Base-by-base conservation (phyloP, 2,329 filamentous ascomycete genomes). In the Tolypocladium endophyticum region DNA sequence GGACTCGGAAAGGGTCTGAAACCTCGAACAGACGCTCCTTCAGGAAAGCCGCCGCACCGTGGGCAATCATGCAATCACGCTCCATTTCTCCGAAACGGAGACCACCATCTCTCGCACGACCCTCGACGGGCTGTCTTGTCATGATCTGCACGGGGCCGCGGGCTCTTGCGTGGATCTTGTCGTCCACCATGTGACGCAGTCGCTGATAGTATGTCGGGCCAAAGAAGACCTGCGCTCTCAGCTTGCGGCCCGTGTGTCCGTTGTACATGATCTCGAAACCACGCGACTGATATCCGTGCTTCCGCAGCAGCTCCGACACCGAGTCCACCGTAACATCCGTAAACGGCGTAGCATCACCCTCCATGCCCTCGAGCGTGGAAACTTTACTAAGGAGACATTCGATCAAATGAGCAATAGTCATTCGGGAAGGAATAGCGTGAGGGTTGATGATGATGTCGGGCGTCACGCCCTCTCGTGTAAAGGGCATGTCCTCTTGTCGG, bases 11-110 rank as follows among this genome's bases (percentile, higher is more conserved):
- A 43, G 94, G 93, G 78, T 99, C 94, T 58, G 91, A 96, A 57
- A 99, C 94, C 73, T 97, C 93, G 70, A 99, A 97, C 61, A 99
- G 78, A 69, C 94, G 86, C 80, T 99, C 94, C 79, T 99, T 99
- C 71, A 99, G 78, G 83, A 99, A 99, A 1, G 92, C 88, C 59
- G 91, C 93, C 4, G 95, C 94, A 72, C 94, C 94, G 73, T 99
- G 95, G n/a, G 95, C 92, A 79, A 99, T 99, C 94, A 99, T 99
- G 74, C 94, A 99, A 85, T 99, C 95, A 79, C 95, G 93, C 77
- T 99, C 95, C 94, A 99, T 99, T 81, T 99, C 94, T 87, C 94
- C 94, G 85, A 99, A 99, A 72, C 95, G 93, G 53, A 99, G 83
- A 80, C 94, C 94, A 83, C 94, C 94, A 73, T 99, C 95, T 76